These are phyloP conservation scores for Spergularia azorica DNA, from an alignment of 179 eudicot genomes.

Conservation along the genomic window DNA sequence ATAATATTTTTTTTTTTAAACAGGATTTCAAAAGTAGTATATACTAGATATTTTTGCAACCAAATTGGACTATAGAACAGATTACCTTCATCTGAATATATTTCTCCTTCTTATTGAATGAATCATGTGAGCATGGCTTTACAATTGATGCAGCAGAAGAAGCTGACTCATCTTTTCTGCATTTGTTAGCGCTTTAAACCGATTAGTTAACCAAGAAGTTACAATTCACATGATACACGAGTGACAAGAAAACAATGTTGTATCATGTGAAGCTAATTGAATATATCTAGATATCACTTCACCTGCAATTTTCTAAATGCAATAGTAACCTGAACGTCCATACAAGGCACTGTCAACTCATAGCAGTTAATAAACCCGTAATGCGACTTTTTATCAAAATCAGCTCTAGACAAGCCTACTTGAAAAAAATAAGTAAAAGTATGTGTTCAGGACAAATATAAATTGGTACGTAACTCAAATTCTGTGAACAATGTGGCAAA, in stretches of 20 bases:
- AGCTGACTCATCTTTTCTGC: constrained; percentile 51
- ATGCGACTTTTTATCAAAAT: neutral
- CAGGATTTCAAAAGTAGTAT: neutral
- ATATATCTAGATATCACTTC: neutral
- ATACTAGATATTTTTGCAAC: neutral
- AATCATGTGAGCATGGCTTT: constrained; percentile 62
- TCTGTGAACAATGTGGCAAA: too few relatives aligned
- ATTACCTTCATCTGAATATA: constrained; percentile 86
- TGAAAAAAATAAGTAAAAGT: neutral
- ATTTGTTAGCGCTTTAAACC: constrained; percentile 7
- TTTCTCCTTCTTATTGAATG: constrained; percentile 64
- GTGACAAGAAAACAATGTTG: neutral
- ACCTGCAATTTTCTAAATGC: neutral
- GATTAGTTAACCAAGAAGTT: constrained; percentile 18
- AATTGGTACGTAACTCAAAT: too few relatives aligned
- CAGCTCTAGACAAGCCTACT: neutral
- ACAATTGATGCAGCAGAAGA: constrained; percentile 30
- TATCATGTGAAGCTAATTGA: neutral
- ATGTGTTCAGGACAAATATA: neutral
- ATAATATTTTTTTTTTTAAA: neutral
- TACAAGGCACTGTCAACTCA: neutral
- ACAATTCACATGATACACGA: neutral
- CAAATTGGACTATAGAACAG: neutral
- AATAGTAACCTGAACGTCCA: neutral
- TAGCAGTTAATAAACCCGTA: neutral